Base-by-base conservation (phyloP, 1,284 basidiomycete genomes). In the Gomphus bonarii region DNA sequence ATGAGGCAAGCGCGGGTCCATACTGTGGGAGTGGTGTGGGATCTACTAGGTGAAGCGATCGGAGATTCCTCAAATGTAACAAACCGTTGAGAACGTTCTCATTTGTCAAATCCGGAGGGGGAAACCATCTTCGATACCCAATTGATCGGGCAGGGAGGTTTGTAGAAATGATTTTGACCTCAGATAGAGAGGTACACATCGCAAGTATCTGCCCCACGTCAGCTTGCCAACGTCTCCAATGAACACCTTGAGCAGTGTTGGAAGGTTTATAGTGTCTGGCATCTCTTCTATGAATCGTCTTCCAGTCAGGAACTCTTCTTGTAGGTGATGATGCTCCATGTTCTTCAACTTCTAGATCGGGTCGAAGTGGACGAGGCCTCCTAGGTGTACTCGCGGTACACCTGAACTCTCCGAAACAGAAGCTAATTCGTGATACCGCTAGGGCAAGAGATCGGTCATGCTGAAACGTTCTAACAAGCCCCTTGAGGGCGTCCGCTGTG, bases 181-280 rank as follows among this genome's bases (percentile, higher is more conserved):
- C 44, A 3, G 49, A 54, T 16, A 58, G 40, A 11, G 56, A 52
- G 25, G 55, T 54, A 46, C 60, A 61, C 46, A 54, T 55, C 18
- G 33, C n/a, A 10, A 61, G 52, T n/a, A 61, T 38, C 20, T 54
- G 33, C 12, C 38, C 51, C 30, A 57, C 53, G 20, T 54, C 43
- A 3, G 42, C 55, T 22, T 61, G 60, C 60, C 60, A 61, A 4
- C 52, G 35, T 20, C 30, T 30, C 60, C 60, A 61, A 35, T 61
- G 60, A 22, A 18, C 11, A 14, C 33, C 55, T 50, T 58, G 60
- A 38, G 50, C 33, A 6, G 55, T 61, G 10, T n/a, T 31, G 20
- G 60, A 61, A 10, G 60, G 60, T 14, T 38, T 44, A 30, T 61
- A 61, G 22, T 9, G 25, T 40, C 3, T 11, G 9, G 25, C 38